Percentiles rank a stretch among this genome's conserved stretches.
Conservation (phyloP, 177 flowering plant genomes). For the Vitis hybrid region DNA sequence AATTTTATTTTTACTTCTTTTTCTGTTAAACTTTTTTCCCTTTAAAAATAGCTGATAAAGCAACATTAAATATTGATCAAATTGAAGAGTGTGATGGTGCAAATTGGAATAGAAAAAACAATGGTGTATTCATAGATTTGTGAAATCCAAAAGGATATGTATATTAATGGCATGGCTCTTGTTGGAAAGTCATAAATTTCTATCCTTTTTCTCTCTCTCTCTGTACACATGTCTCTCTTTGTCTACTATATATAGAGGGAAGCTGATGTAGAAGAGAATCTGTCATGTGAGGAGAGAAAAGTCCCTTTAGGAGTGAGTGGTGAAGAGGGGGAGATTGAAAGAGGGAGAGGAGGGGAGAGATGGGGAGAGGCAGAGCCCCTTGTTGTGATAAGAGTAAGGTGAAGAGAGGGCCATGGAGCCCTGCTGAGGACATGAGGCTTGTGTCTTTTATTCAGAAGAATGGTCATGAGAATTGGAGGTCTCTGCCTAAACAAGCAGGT, state of each 20-base stretch:
- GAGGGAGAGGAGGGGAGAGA: slow-evolving; percentile 15
- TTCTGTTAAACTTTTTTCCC: no score
- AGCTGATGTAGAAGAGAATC: neutral
- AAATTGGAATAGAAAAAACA: neutral
- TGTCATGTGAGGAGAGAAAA: neutral
- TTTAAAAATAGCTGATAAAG: no score
- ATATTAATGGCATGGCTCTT: slow-evolving; percentile 17
- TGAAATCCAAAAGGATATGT: neutral
- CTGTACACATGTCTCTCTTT: slow-evolving; percentile 1
- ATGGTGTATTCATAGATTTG: neutral
- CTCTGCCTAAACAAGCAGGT: slow-evolving; percentile 86
- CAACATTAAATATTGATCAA: no score
- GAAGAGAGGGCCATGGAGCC: slow-evolving; percentile 85
- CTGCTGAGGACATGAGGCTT: slow-evolving; percentile 63
- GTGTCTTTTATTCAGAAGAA: slow-evolving; percentile 49
- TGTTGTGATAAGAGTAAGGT: slow-evolving; percentile 69
- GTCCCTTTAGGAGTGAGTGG: neutral
- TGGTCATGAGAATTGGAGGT: slow-evolving; percentile 85
- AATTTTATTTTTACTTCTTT: no score
- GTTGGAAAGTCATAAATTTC: slow-evolving; percentile 1
- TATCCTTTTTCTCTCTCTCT: slow-evolving; percentile 8
- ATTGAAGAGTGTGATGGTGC: no score
- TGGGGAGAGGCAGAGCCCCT: slow-evolving; percentile 69
- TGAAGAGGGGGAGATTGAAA: neutral
- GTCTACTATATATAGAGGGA: neutral